Evolutionary conservation across 2,329 filamentous ascomycete species (phyloP).

Genomic region (Calonectria henricotiae): DNA sequence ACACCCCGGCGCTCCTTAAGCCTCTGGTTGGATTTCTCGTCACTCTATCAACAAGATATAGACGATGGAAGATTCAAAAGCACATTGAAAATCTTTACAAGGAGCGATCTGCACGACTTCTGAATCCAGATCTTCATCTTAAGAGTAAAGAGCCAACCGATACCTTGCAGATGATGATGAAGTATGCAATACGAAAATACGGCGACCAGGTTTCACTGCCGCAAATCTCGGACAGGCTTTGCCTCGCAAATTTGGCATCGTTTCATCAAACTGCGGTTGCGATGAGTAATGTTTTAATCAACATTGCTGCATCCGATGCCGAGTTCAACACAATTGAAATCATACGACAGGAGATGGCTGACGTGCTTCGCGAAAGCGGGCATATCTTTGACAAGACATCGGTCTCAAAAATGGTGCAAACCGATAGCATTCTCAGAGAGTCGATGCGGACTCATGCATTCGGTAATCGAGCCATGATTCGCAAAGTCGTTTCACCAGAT

Average conservation of each 20-base stretch:
- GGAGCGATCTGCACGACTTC: neutral
- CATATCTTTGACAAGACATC: conserved; percentile 29
- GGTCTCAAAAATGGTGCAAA: conserved; percentile 30
- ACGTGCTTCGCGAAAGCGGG: conserved; percentile 16
- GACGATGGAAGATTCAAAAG: conserved; percentile 39
- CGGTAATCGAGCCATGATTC: conserved; percentile 35
- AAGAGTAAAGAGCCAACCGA: conserved; percentile 36
- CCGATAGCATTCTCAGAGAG: conserved; percentile 33
- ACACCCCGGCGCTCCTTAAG: conserved; percentile 29
- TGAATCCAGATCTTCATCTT: conserved; percentile 5
- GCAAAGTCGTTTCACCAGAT: conserved; percentile 28
- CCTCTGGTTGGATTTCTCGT: conserved; percentile 32
- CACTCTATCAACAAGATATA: conserved; percentile 36
- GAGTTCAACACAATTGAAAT: conserved; percentile 28
- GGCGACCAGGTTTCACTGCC: conserved; percentile 4
- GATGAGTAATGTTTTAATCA: conserved; percentile 34
- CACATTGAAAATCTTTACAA: conserved; percentile 37
- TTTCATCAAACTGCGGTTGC: conserved; percentile 36
- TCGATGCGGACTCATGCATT: conserved; percentile 36
- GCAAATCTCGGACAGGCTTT: conserved; percentile 41
- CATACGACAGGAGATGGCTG: conserved; percentile 29
- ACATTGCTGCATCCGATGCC: conserved; percentile 33
- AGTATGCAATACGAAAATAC: conserved; percentile 38
- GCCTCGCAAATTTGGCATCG: conserved; percentile 39
- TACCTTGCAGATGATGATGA: conserved; percentile 46